Percentiles rank a stretch among this genome's conserved stretches.
Evolutionary conservation across 768 basidiomycete species (phyloP).

Genomic region (Podaxis rugospora): DNA sequence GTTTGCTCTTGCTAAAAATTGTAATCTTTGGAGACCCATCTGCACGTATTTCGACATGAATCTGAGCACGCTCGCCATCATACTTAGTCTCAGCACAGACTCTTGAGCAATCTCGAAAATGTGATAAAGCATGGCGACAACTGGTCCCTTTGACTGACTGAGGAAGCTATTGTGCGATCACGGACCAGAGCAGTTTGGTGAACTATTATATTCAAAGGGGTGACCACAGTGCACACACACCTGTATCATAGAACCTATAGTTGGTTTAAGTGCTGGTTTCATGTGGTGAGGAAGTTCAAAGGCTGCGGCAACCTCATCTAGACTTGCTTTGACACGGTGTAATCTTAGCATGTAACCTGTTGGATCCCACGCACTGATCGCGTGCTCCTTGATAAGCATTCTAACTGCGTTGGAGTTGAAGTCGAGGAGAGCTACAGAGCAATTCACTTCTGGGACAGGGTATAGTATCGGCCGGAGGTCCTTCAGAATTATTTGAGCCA

Average conservation of each 20-base stretch:
- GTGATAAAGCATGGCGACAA: slow-evolving; percentile 48
- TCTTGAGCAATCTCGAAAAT: slow-evolving; percentile 33
- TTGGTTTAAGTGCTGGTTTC: slow-evolving; percentile 30
- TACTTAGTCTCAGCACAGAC: slow-evolving; percentile 93
- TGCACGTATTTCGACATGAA: slow-evolving; percentile 60
- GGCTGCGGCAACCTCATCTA: slow-evolving; percentile 51
- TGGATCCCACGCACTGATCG: slow-evolving; percentile 72
- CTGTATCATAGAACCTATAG: slow-evolving; percentile 59
- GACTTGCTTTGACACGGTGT: slow-evolving; percentile 49
- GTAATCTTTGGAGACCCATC: slow-evolving; percentile 44
- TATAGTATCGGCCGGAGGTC: slow-evolving; percentile 81
- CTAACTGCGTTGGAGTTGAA: slow-evolving; percentile 55
- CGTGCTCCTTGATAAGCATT: slow-evolving; percentile 55
- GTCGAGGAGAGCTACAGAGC: slow-evolving; percentile 44
- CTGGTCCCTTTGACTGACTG: slow-evolving; percentile 76
- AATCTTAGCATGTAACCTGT: slow-evolving; percentile 45
- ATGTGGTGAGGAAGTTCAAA: slow-evolving; percentile 31
- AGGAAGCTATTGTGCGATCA: slow-evolving; percentile 53
- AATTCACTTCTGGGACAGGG: slow-evolving; percentile 50
- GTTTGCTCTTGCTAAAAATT: slow-evolving; percentile 85
- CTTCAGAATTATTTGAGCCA: slow-evolving; percentile 86
- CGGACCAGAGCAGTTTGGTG: neutral
- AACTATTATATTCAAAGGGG: neutral
- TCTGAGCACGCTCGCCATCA: slow-evolving; percentile 93
- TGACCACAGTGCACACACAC: slow-evolving; percentile 38